Conservation (phyloP, 495 filamentous ascomycete genomes). For the Aspergillus nidulans region DNA sequence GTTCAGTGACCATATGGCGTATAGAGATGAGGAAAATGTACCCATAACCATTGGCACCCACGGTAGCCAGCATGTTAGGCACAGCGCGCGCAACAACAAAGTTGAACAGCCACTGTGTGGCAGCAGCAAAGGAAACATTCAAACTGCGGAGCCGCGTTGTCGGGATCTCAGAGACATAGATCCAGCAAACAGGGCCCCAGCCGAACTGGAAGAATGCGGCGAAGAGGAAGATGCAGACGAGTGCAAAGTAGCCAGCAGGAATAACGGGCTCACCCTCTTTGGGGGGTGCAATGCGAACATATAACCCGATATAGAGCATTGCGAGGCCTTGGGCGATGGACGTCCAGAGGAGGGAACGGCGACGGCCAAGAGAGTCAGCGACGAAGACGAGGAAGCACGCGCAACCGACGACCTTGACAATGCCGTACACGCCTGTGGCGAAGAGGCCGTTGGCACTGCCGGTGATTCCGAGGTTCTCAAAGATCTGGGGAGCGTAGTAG, state of each 20-base stretch:
- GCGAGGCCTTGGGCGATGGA: conserved; percentile 63
- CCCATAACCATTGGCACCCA: conserved; percentile 59
- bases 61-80: conserved; percentile 47
- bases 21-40: conserved; percentile 16
- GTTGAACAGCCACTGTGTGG: conserved; percentile 46
- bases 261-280: conserved; percentile 45
- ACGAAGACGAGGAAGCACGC: conserved; percentile 63
- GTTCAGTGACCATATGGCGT: conserved; percentile 2
- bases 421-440: conserved; percentile 52
- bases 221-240: conserved; percentile 54
- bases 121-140: conserved; percentile 65
- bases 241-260: conserved; percentile 41
- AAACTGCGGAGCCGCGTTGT: conserved; percentile 65
- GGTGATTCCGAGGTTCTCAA: conserved; percentile 48
- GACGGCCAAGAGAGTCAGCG: conserved; percentile 66
- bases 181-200: conserved; percentile 47
- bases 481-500: conserved; percentile 58
- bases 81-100: conserved; percentile 40
- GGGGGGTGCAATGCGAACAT: conserved; percentile 67
- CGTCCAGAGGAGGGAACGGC: conserved; percentile 68
- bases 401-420: conserved; percentile 54
- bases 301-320: conserved; percentile 80
- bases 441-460: conserved; percentile 46
- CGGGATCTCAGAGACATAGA: conserved; percentile 61
- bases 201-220: conserved; percentile 42